These are phyloP conservation scores for Ramularia endophylla DNA, from an alignment of 2,329 filamentous ascomycete genomes.

Conservation along the genomic window DNA sequence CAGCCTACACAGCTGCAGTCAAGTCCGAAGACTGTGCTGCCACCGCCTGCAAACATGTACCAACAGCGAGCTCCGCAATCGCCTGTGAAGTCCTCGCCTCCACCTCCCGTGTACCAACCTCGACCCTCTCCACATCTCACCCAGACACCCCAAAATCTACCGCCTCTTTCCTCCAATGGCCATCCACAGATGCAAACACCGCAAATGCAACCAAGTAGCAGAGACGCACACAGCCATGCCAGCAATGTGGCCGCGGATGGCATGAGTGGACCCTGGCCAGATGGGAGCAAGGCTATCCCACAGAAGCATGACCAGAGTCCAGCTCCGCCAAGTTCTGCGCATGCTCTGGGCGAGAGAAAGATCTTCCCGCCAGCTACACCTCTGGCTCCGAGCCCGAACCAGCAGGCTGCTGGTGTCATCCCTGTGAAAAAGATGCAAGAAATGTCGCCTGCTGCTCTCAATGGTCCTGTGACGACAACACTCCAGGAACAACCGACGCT, in stretches of 20 bases:
- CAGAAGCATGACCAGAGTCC: conserved; percentile 28
- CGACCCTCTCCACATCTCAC: conserved; percentile 6
- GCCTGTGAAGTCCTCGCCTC: conserved; percentile 29
- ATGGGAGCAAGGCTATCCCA: conserved; percentile 25
- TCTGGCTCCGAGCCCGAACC: conserved; percentile 23
- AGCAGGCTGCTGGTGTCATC: conserved; percentile 23
- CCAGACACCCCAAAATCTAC: conserved; percentile 10
- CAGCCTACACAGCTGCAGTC: conserved; percentile 19
- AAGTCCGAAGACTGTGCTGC: conserved; percentile 26
- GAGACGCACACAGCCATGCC: conserved; percentile 9
- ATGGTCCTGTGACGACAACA: neutral
- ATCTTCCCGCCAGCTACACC: conserved; percentile 22
- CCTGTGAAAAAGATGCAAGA: conserved; percentile 27
- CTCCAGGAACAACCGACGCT: too few relatives aligned
- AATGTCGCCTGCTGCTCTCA: neutral
- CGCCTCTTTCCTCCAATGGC: conserved; percentile 12
- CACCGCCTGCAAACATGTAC: conserved; percentile 20
- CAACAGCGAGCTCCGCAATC: conserved; percentile 19
- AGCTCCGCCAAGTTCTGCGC: conserved; percentile 13
- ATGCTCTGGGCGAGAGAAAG: conserved; percentile 16
- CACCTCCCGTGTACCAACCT: conserved; percentile 3
- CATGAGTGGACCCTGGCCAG: conserved; percentile 30
- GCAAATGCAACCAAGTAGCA: conserved; percentile 13
- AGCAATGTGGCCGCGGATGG: conserved; percentile 27
- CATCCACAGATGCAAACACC: conserved; percentile 11